Evolutionary conservation across 2,329 filamentous ascomycete species (phyloP).

Genomic region (Helicocarpus griseus): DNA sequence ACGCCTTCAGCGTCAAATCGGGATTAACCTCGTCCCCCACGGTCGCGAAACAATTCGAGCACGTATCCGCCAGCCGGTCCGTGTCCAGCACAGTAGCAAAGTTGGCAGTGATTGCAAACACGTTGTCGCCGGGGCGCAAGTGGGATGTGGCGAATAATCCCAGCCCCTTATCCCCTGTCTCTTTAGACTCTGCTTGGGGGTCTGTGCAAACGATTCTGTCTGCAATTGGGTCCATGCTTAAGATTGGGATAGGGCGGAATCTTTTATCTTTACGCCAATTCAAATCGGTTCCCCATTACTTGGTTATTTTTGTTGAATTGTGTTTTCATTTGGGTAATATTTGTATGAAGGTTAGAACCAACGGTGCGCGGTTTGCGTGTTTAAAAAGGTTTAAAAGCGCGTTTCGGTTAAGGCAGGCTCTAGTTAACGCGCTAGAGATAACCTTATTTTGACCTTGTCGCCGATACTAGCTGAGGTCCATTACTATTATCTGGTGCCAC

Average conservation of each 20-base stretch:
- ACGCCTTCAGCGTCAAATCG: constrained; percentile 37
- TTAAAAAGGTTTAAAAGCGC: neutral
- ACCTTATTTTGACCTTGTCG: neutral
- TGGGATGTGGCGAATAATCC: constrained; percentile 46
- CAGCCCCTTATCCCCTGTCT: constrained; percentile 31
- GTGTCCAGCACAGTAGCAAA: constrained; percentile 47
- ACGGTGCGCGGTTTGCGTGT: neutral
- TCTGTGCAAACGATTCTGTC: neutral
- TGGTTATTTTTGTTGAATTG: too few relatives aligned
- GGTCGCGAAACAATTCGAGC: constrained; percentile 45
- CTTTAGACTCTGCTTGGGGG: neutral
- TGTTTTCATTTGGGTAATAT: too few relatives aligned
- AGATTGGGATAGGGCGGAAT: too few relatives aligned
- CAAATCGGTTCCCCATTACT: too few relatives aligned
- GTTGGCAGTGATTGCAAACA: constrained; percentile 42
- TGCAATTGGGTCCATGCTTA: too few relatives aligned
- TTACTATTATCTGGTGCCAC: too few relatives aligned
- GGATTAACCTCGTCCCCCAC: constrained; percentile 12
- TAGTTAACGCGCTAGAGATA: neutral
- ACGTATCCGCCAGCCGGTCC: constrained; percentile 43
- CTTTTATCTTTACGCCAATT: too few relatives aligned
- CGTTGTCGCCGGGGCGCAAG: constrained; percentile 39
- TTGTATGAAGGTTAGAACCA: too few relatives aligned
- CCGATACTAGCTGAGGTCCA: neutral
- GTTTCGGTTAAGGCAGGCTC: neutral